A percentile compares a stretch with the other conserved stretches of the same genome.
Conservation (phyloP, 805 yeast species). For the Schwanniomyces sp. region DNA sequence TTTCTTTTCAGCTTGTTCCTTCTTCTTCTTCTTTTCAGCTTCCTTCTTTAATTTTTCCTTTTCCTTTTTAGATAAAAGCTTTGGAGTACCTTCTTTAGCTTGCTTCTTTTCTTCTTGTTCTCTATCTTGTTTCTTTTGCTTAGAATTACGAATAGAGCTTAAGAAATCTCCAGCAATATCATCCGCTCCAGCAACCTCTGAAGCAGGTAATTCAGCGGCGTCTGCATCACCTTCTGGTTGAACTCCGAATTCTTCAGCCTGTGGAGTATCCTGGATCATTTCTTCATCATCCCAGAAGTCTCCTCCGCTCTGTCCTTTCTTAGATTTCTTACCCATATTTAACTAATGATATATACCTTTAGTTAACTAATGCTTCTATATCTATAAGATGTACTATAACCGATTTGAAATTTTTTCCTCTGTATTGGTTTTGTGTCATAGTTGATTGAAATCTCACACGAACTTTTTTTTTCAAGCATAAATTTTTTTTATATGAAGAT, state of each 20-base stretch:
- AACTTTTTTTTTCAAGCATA: slow-evolving; percentile 8
- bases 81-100: slow-evolving; percentile 57
- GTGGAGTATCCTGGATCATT: slow-evolving; percentile 31
- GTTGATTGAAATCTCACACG: slow-evolving; percentile 12
- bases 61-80: slow-evolving; percentile 87
- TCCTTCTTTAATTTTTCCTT: slow-evolving; percentile 95
- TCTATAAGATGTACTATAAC: neutral
- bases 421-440: slow-evolving; percentile 4
- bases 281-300: slow-evolving; percentile 85
- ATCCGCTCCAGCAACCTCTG: slow-evolving; percentile 38
- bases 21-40: slow-evolving; percentile 85
- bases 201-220: slow-evolving; percentile 4
- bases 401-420: slow-evolving; percentile 13
- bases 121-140: slow-evolving; percentile 72
- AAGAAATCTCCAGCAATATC: slow-evolving; percentile 66
- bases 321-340: slow-evolving; percentile 55
- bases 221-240: slow-evolving; percentile 11
- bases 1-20: slow-evolving; percentile 84
- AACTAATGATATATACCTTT: slow-evolving; percentile 1
- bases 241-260: slow-evolving; percentile 33
- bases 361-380: neutral
- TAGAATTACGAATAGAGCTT: slow-evolving; percentile 77
- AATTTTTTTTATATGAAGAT: neutral
- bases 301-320: slow-evolving; percentile 63
- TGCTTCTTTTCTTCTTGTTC: slow-evolving; percentile 59